These are phyloP conservation scores for Solanum virginianum DNA, from an alignment of 257 asterid species.

Conservation along the genomic window DNA sequence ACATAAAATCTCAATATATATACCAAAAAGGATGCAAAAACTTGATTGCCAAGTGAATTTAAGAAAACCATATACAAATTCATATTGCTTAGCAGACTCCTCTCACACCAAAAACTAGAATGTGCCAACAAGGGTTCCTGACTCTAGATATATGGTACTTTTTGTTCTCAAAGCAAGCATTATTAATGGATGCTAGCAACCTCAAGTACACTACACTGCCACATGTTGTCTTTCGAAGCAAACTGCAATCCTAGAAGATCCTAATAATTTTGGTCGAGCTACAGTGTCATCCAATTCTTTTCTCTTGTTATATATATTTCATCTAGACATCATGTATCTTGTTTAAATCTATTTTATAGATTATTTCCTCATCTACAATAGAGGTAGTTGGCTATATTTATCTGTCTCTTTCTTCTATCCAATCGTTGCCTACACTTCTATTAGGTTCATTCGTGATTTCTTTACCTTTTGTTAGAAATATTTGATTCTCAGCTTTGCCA, in stretches of 20 bases:
- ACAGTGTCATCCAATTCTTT: constrained; percentile 31
- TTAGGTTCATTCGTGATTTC: background rate
- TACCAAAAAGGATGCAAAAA: too few species aligned
- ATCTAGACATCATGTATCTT: background rate
- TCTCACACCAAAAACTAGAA: too few species aligned
- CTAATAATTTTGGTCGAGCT: constrained; percentile 86
- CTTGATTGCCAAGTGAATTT: too few species aligned
- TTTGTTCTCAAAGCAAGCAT: too few species aligned
- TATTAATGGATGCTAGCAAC: too few species aligned
- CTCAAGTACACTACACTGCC: too few species aligned
- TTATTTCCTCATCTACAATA: background rate
- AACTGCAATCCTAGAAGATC: constrained; percentile 61
- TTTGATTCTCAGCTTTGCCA: background rate
- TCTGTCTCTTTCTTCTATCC: background rate
- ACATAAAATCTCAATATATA: too few species aligned
- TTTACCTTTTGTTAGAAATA: background rate
- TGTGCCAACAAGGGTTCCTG: too few species aligned
- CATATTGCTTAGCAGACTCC: too few species aligned
- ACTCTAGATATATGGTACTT: too few species aligned
- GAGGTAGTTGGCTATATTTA: background rate
- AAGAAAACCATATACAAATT: too few species aligned
- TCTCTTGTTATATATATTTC: background rate
- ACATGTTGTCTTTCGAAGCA: too few species aligned
- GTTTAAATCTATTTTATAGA: background rate
- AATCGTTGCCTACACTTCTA: background rate